Evolutionary conservation across 1,139 yeast genomes (phyloP).

Genomic region (Schwanniomyces etchellsii): DNA sequence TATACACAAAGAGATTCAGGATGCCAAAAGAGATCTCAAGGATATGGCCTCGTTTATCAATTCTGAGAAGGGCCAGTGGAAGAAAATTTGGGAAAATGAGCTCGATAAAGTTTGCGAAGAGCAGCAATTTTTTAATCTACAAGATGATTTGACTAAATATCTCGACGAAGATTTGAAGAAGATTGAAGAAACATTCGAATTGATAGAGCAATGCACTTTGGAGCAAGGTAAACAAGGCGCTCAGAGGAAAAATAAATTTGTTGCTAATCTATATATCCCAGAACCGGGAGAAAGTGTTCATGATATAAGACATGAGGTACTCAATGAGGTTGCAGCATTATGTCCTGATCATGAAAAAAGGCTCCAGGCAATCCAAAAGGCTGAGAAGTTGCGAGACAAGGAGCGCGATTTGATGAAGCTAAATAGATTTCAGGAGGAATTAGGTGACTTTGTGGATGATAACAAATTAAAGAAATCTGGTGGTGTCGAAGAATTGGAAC

Average conservation of each 20-base stretch:
- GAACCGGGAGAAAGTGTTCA: slow-evolving; percentile 67
- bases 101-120: slow-evolving; percentile 88
- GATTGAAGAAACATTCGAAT: slow-evolving; percentile 73
- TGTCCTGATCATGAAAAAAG: slow-evolving; percentile 82
- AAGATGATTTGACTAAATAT: slow-evolving; percentile 79
- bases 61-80: slow-evolving; percentile 80
- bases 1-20: slow-evolving; percentile 59
- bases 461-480: slow-evolving; percentile 74
- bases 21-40: slow-evolving; percentile 49
- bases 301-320: slow-evolving; percentile 70
- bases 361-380: slow-evolving; percentile 81
- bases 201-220: slow-evolving; percentile 76
- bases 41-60: slow-evolving; percentile 57
- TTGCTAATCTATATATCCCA: slow-evolving; percentile 41
- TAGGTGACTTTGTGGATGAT: slow-evolving; percentile 81
- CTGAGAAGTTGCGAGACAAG: slow-evolving; percentile 73
- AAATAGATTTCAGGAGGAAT: slow-evolving; percentile 76
- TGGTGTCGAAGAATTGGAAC: slow-evolving; percentile 82
- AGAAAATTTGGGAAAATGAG: slow-evolving; percentile 88
- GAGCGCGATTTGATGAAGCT: slow-evolving; percentile 55
- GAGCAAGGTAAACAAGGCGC: slow-evolving; percentile 54
- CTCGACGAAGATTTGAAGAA: slow-evolving; percentile 74
- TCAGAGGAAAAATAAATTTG: slow-evolving; percentile 28
- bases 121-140: slow-evolving; percentile 85
- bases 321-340: slow-evolving; percentile 72